A percentile compares a stretch with the other conserved stretches of the same genome.
Conservation (phyloP, 192 early-diverging fungal genomes). For the Coemansia sp. region DNA sequence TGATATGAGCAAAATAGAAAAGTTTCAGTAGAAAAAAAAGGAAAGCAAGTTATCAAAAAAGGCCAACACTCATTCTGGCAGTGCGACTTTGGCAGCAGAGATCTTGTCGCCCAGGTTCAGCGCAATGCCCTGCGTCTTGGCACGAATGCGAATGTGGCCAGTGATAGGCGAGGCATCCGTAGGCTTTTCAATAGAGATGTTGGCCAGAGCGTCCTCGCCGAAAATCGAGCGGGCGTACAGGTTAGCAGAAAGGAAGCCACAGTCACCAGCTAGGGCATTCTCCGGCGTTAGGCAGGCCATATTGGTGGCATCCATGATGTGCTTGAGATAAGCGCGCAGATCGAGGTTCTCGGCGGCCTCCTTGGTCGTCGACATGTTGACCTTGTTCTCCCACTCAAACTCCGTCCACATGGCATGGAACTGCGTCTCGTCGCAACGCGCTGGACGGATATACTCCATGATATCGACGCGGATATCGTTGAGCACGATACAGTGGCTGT, state of each 20-base stretch:
- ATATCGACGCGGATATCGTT: constrained; percentile 99
- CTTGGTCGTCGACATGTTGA: constrained; percentile 94
- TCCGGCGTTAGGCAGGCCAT: constrained; percentile 99
- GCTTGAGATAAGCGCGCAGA: constrained; percentile 83
- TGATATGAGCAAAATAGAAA: too few relatives aligned
- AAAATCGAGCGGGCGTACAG: constrained; percentile 96
- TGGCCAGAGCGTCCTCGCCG: constrained; percentile 98
- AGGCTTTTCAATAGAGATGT: constrained; percentile 90
- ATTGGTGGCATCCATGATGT: constrained; percentile 96
- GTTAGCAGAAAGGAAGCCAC: constrained; percentile 97
- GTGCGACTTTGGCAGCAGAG: constrained; percentile 49
- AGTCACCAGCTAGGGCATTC: constrained; percentile 88
- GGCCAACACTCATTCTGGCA: constrained; percentile 11
- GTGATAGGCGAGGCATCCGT: constrained; percentile 74
- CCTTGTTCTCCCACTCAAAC: constrained; percentile 99
- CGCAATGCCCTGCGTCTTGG: constrained; percentile 99
- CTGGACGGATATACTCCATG: constrained; percentile 99
- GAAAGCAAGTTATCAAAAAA: not conserved
- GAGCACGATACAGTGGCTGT: constrained; percentile 91
- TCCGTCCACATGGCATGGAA: constrained; percentile 99
- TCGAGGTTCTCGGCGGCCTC: constrained; percentile 68
- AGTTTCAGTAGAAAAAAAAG: not conserved
- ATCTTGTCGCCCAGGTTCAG: constrained; percentile 90
- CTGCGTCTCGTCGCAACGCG: constrained; percentile 86
- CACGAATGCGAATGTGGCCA: constrained; percentile 96